These are phyloP conservation scores for Insectozyma bohioensis DNA, from an alignment of 1,139 yeast species.

Conservation along the genomic window DNA sequence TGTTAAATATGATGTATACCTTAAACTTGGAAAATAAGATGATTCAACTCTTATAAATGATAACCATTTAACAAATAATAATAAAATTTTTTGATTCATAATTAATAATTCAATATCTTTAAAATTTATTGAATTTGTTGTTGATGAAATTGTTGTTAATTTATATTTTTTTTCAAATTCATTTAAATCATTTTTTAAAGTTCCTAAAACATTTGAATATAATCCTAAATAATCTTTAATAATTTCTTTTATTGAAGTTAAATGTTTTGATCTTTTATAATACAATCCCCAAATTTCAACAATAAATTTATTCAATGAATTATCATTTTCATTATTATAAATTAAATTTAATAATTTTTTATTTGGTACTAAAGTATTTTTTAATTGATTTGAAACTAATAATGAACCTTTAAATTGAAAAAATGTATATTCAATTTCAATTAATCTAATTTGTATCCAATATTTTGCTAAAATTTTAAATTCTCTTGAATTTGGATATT, in stretches of 20 bases:
- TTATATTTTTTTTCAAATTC: constrained; percentile 3
- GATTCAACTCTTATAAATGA: constrained; percentile 31
- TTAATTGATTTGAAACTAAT: constrained; percentile 28
- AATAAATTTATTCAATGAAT: constrained; percentile 16
- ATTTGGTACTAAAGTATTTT: constrained; percentile 29
- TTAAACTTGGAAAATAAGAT: constrained; percentile 33
- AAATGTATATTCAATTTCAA: constrained; percentile 30
- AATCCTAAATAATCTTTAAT: constrained; percentile 22
- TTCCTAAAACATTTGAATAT: constrained; percentile 18
- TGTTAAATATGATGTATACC: constrained; percentile 30
- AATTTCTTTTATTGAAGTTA: constrained; percentile 17
- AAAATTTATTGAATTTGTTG: constrained; percentile 1
- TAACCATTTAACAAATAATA: constrained; percentile 30
- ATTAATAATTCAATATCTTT: constrained; percentile 19
- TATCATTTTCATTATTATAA: constrained; percentile 18
- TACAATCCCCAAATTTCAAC: constrained; percentile 26
- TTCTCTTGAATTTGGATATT: constrained; percentile 17
- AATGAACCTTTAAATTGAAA: constrained; percentile 34
- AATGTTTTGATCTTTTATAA: constrained; percentile 21
- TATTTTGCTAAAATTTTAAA: constrained; percentile 22
- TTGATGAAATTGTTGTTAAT: neutral
- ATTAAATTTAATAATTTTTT: constrained; percentile 15
- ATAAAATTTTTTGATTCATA: constrained; percentile 21
- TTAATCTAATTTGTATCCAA: constrained; percentile 32
- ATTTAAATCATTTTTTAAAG: constrained; percentile 15